Conservation (phyloP, 805 yeast genomes). For the Metschnikowia noctiluminum region DNA sequence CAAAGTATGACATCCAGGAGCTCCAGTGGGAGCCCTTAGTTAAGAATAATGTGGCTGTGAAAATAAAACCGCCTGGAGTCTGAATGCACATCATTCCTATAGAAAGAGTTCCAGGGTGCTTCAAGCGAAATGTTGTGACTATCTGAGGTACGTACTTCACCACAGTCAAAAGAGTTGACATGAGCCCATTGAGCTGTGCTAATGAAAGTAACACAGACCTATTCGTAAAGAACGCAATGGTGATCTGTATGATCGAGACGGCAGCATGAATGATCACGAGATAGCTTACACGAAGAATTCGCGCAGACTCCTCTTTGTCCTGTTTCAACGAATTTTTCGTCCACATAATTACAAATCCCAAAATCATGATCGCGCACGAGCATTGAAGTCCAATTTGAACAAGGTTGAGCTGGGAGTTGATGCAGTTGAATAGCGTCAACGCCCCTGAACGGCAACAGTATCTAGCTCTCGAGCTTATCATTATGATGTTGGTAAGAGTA, state of each 20-base stretch:
- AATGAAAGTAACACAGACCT: slow-evolving; percentile 28
- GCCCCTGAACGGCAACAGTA: slow-evolving; percentile 52
- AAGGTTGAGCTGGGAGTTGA: slow-evolving; percentile 62
- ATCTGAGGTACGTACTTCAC: slow-evolving; percentile 81
- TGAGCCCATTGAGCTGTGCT: slow-evolving; percentile 61
- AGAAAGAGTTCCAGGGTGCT: slow-evolving; percentile 78
- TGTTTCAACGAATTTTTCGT: slow-evolving; percentile 47
- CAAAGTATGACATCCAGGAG: slow-evolving; percentile 76
- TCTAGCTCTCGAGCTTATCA: slow-evolving; percentile 59
- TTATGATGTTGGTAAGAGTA: slow-evolving; percentile 61
- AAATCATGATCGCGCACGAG: slow-evolving; percentile 53
- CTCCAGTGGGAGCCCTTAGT: slow-evolving; percentile 84
- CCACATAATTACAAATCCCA: slow-evolving; percentile 50
- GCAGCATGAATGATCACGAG: slow-evolving; percentile 37
- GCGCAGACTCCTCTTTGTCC: slow-evolving; percentile 41
- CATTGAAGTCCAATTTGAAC: slow-evolving; percentile 66
- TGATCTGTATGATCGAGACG: slow-evolving; percentile 31
- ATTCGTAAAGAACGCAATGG: slow-evolving; percentile 29
- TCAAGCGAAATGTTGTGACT: slow-evolving; percentile 60
- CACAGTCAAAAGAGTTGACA: slow-evolving; percentile 60
- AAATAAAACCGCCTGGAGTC: slow-evolving; percentile 84
- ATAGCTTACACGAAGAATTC: slow-evolving; percentile 40
- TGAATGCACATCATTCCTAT: slow-evolving; percentile 80
- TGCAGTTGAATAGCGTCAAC: slow-evolving; percentile 53
- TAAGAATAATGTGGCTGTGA: slow-evolving; percentile 67